Evolutionary conservation across 768 basidiomycete genomes (phyloP), one percentile per base, ranked within the genome.

Genomic region (Chalciporus pseudorubinellus): DNA sequence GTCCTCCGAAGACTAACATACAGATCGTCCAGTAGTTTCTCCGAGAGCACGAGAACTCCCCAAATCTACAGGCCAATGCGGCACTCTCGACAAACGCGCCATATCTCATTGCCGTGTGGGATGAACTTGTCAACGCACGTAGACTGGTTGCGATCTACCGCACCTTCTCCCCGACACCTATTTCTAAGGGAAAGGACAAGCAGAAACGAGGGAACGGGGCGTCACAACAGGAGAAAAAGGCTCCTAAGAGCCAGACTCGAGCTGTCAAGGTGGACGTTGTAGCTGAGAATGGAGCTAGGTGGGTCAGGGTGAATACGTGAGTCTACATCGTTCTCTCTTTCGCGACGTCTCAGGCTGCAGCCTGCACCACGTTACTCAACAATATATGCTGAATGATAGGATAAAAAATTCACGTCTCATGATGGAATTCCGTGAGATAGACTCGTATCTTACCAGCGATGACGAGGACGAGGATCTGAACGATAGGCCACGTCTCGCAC

Each of bases 291-390:
- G 92, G 92, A 1, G 72, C 77, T 20, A 71, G 74, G 3, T 95
- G 93, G 93, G 83, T 91, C 36, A 79, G 91, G 58, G 80, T 94
- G 31, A 94, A 93, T 69, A 93, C 92, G 92, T 92, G 63, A 64
- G 86, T 81, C 26, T n/a, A n/a, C 43, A 26, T 24, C 26, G 19
- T 19, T 22, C 5, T 14, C n/a, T 5, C 14, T n/a, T n/a, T 4
- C 20, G 20, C 3, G n/a, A 29, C 20, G 12, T 42, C 47, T 50
- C 22, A 31, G 33, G n/a, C 28, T 5, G 24, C 36, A 36, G 20
- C 26, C 18, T n/a, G 18, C 16, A 47, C 48, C 34, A 38, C 48
- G 39, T 45, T 36, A 50, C 38, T 44, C 6, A 43, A 22, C 48
- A 7, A 29, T 20, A 7, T 12, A 33, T 40, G 57, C 44, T 11